Conservation (phyloP, 169 alveolate species). For the Plasmodium billcollinsi region DNA sequence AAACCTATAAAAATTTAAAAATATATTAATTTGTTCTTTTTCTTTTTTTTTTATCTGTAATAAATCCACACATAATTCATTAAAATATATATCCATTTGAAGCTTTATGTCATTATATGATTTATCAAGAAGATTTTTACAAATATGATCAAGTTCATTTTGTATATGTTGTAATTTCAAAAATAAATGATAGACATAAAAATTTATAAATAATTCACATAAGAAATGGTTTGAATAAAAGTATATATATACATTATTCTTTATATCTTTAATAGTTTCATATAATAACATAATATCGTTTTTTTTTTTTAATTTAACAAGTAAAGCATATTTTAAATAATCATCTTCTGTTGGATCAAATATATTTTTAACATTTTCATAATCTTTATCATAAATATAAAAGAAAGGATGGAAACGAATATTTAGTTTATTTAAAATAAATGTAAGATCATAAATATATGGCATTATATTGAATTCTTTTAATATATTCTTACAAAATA, state of each 20-base stretch:
- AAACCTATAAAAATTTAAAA: conserved; percentile 32
- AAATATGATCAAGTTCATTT: not conserved
- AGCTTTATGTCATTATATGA: not conserved
- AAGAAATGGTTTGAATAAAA: conserved; percentile 11
- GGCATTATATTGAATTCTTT: conserved; percentile 16
- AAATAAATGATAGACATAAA: conserved; percentile 9
- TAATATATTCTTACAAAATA: not conserved
- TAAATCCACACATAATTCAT: conserved; percentile 1
- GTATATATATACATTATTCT: conserved; percentile 23
- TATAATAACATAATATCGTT: not conserved
- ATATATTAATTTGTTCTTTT: conserved; percentile 9
- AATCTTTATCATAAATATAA: conserved; percentile 2
- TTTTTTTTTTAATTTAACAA: not conserved
- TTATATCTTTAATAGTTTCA: conserved; percentile 16
- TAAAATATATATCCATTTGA: conserved; percentile 13
- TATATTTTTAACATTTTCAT: conserved; percentile 10
- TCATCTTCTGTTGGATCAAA: conserved; percentile 5
- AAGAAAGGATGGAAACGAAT: conserved; percentile 21
- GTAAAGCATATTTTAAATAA: conserved; percentile 6
- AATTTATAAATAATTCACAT: conserved; percentile 1
- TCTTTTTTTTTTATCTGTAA: conserved; percentile 10
- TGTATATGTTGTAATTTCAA: not conserved
- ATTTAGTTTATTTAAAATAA: conserved; percentile 11
- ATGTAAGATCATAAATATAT: conserved; percentile 30
- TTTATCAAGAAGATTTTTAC: conserved; percentile 1